Percentiles rank a stretch among this genome's conserved stretches.
phyloP scores from a whole-genome alignment of 164 flowering plant species.

The Cinnamomum chago region DNA sequence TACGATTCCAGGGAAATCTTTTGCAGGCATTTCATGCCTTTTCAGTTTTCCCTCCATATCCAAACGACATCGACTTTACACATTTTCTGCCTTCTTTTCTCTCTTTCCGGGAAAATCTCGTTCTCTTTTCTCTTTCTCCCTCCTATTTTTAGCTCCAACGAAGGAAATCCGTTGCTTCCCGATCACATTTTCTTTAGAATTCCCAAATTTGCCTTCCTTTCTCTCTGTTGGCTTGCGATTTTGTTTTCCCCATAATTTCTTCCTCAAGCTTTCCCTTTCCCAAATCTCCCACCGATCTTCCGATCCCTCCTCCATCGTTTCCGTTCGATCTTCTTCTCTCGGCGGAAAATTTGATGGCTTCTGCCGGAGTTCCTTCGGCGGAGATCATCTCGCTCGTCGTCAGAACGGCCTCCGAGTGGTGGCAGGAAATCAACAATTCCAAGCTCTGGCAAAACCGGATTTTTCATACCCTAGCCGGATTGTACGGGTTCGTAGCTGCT shows the following conservation, averaged over 20 bases:
- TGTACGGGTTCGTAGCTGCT: constrained; percentile 66
- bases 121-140: not conserved
- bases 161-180: not conserved
- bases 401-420: constrained; percentile 57
- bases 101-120: no score
- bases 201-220: not conserved
- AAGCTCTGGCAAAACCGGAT: constrained; percentile 73
- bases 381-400: constrained; percentile 29
- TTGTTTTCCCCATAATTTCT: not conserved
- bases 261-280: not conserved
- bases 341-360: constrained; percentile 16
- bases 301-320: not conserved
- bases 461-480: constrained; percentile 63
- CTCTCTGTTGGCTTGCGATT: not conserved
- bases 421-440: constrained; percentile 66
- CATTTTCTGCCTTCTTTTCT: not conserved
- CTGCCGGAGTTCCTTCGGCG: constrained; percentile 16
- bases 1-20: no score
- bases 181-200: not conserved
- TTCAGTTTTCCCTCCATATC: no score
- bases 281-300: constrained; percentile 3
- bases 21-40: no score
- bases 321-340: constrained; percentile 3
- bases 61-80: not conserved
- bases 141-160: not conserved